These are phyloP conservation scores for Ogataea henricii DNA, from an alignment of 805 yeast genomes.

Conservation along the genomic window DNA sequence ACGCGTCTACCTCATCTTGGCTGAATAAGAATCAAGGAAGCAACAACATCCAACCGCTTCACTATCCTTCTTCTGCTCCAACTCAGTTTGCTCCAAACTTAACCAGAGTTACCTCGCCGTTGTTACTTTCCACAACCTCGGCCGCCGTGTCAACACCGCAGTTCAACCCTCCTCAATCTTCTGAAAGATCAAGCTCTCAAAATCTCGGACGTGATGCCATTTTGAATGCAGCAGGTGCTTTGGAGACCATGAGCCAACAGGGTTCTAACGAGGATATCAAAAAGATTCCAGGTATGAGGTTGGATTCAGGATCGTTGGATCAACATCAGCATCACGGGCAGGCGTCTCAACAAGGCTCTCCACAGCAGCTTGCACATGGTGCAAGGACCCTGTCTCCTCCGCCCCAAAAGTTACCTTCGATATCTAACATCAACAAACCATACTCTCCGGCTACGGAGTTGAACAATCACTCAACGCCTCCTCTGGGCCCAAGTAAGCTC, in stretches of 20 bases:
- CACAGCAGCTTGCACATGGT: slow-evolving; percentile 24
- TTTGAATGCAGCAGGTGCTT: slow-evolving; percentile 42
- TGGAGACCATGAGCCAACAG: slow-evolving; percentile 41
- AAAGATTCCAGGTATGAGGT: slow-evolving; percentile 35
- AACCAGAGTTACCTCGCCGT: slow-evolving; percentile 64
- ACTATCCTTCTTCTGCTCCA: slow-evolving; percentile 70
- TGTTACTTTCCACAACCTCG: slow-evolving; percentile 54
- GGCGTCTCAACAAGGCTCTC: slow-evolving; percentile 14
- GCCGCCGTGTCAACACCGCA: slow-evolving; percentile 33
- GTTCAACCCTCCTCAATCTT: slow-evolving; percentile 42
- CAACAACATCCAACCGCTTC: slow-evolving; percentile 51
- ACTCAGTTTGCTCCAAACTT: slow-evolving; percentile 69
- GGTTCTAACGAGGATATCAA: slow-evolving; percentile 26
- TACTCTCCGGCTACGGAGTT: slow-evolving; percentile 36
- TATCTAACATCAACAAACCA: slow-evolving; percentile 28
- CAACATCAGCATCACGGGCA: slow-evolving; percentile 12
- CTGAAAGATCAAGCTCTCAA: slow-evolving; percentile 34
- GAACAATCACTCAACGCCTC: slow-evolving; percentile 26
- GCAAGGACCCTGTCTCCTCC: slow-evolving; percentile 16
- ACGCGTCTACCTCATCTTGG: slow-evolving; percentile 32
- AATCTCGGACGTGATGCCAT: slow-evolving; percentile 36
- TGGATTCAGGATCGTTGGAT: slow-evolving; percentile 26
- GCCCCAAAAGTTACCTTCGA: slow-evolving; percentile 30
- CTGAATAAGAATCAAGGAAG: slow-evolving; percentile 30
- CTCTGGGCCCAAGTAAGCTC: slow-evolving; percentile 28